These are phyloP conservation scores for Solanum ossicruentum DNA, from an alignment of 257 asterid species.

Conservation along the genomic window DNA sequence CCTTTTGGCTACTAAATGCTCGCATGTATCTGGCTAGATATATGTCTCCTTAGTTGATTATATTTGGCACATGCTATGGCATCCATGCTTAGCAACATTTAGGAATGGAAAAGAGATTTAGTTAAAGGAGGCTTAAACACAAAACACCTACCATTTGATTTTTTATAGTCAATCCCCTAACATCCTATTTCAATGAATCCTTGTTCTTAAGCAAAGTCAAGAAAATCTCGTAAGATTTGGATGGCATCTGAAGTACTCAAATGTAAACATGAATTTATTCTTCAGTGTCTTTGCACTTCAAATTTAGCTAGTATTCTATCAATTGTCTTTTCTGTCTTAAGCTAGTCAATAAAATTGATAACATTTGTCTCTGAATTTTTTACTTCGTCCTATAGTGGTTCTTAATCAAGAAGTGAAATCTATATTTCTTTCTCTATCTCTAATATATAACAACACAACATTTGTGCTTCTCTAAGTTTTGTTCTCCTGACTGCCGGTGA, in stretches of 20 bases:
- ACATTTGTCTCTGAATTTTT: background rate
- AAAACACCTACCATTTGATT: background rate
- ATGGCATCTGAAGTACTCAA: background rate
- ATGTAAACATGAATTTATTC: background rate
- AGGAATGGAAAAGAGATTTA: background rate
- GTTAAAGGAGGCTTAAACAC: background rate
- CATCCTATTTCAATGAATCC: background rate
- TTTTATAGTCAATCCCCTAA: background rate
- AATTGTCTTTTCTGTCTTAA: background rate
- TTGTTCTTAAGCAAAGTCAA: background rate
- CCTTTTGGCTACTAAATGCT: background rate
- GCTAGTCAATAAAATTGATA: background rate
- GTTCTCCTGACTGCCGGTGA: background rate
- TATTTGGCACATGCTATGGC: background rate
- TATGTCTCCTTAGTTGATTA: background rate
- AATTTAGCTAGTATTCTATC: background rate
- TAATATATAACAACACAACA: background rate
- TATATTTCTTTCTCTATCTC: background rate
- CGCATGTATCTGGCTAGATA: background rate
- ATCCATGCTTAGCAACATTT: background rate
- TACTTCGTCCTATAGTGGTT: background rate
- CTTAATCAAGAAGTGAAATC: background rate
- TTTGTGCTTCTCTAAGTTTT: background rate
- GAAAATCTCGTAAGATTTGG: background rate
- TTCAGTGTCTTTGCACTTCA: background rate